These are phyloP conservation scores for Metschnikowia chrysomelidarum DNA, from an alignment of 805 yeast species.

Conservation along the genomic window DNA sequence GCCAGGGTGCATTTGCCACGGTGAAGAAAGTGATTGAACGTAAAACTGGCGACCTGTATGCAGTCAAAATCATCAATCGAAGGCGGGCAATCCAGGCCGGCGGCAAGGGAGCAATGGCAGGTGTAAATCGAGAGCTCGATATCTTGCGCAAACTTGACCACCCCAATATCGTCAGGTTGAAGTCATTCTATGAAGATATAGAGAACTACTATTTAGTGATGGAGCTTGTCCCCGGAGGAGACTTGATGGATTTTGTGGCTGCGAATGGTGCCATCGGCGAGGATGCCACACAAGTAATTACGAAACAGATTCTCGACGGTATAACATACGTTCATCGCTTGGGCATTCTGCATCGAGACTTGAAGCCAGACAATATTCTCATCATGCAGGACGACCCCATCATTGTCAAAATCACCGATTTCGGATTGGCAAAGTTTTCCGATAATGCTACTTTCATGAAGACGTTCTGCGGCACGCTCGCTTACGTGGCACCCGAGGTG, in stretches of 20 bases:
- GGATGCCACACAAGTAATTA: constrained; percentile 81
- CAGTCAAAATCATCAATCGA: constrained; percentile 86
- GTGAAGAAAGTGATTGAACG: constrained; percentile 90
- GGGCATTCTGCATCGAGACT: constrained; percentile 94
- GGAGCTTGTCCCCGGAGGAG: constrained; percentile 97
- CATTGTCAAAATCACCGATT: constrained; percentile 88
- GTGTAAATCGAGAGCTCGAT: constrained; percentile 82
- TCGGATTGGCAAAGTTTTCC: constrained; percentile 90
- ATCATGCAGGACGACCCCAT: constrained; percentile 92
- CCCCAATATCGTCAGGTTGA: constrained; percentile 78
- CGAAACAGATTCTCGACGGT: constrained; percentile 80
- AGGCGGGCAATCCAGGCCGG: constrained; percentile 71
- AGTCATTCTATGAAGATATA: constrained; percentile 81
- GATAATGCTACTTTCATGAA: constrained; percentile 84
- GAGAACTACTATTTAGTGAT: constrained; percentile 83
- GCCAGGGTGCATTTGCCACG: constrained; percentile 98
- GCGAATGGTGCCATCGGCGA: constrained; percentile 91
- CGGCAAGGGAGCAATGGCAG: constrained; percentile 54
- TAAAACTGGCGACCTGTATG: constrained; percentile 78
- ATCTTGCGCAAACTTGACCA: constrained; percentile 77
- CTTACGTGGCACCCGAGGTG: constrained; percentile 96
- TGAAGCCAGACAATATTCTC: constrained; percentile 93
- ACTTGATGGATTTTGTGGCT: constrained; percentile 94
- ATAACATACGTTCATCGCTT: constrained; percentile 81
- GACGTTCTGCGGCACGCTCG: constrained; percentile 96